phyloP scores from a whole-genome alignment of 495 filamentous ascomycete species.

The Trichoderma gamsii region DNA sequence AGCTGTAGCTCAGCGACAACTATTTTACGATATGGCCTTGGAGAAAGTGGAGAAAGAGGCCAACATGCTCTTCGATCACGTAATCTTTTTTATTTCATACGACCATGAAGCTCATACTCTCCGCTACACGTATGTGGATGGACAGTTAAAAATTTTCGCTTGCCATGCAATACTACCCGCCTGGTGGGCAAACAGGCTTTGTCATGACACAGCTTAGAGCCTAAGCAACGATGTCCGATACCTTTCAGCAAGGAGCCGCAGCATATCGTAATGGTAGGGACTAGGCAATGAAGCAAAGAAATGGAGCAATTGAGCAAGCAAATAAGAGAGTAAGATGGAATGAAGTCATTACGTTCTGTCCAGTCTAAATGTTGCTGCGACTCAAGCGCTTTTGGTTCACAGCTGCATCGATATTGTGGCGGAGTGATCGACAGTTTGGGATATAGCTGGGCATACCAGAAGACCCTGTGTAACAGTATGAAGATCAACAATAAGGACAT shows the following conservation, averaged over 20 bases:
- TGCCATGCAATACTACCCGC: neutral
- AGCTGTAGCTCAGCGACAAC: conserved; percentile 19
- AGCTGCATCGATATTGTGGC: no score
- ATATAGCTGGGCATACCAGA: no score
- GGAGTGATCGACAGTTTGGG: no score
- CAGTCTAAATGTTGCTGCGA: no score
- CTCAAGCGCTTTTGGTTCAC: no score
- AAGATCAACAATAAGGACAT: no score
- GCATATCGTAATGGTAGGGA: conserved; percentile 21
- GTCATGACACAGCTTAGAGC: neutral
- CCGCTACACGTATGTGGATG: conserved; percentile 16
- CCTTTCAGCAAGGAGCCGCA: conserved; percentile 11
- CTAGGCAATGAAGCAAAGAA: conserved; percentile 23
- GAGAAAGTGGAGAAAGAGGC: conserved; percentile 22
- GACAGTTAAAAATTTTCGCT: conserved; percentile 1
- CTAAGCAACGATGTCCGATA: neutral
- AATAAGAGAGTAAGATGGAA: conserved; percentile 14
- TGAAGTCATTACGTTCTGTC: no score
- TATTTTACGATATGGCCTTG: conserved; percentile 20
- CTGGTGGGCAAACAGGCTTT: neutral
- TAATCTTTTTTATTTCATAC: conserved; percentile 9
- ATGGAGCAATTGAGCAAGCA: conserved; percentile 21
- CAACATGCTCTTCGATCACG: conserved; percentile 18
- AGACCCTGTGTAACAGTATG: no score
- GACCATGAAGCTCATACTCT: conserved; percentile 22